Percentiles rank a stretch among this genome's conserved stretches.
phyloP scores from a whole-genome alignment of 352 stramenopile genomes.

The Pythium scleroteichum region DNA sequence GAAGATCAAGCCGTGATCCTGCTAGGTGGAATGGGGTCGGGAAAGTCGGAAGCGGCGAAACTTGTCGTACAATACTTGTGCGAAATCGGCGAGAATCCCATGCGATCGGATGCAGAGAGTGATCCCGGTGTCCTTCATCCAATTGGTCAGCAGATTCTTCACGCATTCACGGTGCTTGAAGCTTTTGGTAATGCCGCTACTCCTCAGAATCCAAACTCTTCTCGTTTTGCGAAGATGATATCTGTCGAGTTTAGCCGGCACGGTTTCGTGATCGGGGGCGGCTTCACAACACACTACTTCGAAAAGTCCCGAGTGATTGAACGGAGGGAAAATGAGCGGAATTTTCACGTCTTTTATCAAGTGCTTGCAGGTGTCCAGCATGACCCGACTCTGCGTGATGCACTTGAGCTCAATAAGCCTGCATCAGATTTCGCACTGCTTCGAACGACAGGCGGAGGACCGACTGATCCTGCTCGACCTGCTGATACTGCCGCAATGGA shows the following conservation, averaged over 20 bases:
- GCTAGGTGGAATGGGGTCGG: conserved; percentile 67
- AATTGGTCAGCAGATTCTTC: conserved; percentile 81
- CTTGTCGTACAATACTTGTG: conserved; percentile 84
- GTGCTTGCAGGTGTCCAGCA: conserved; percentile 77
- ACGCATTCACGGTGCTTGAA: conserved; percentile 80
- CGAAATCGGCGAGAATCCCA: conserved; percentile 65
- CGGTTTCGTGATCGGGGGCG: conserved; percentile 74
- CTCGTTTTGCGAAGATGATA: conserved; percentile 82
- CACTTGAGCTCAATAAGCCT: conserved; percentile 61
- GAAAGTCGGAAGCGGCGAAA: conserved; percentile 82
- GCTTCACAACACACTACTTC: conserved; percentile 82
- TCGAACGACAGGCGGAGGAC: conserved; percentile 32
- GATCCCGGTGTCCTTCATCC: conserved; percentile 63
- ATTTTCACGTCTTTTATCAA: conserved; percentile 95
- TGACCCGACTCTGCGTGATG: conserved; percentile 65
- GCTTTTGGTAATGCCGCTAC: conserved; percentile 71
- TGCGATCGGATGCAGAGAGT: conserved; percentile 36
- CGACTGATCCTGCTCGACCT: conserved; percentile 35
- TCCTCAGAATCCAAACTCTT: conserved; percentile 68
- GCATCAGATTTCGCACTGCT: conserved; percentile 63
- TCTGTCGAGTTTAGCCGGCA: conserved; percentile 82
- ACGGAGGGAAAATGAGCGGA: conserved; percentile 75
- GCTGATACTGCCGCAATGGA: conserved; percentile 49
- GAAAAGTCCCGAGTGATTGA: conserved; percentile 85
- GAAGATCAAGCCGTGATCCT: conserved; percentile 82